These are phyloP conservation scores for Adansonia madagascariensis DNA, from an alignment of 441 rosid species.

Conservation along the genomic window DNA sequence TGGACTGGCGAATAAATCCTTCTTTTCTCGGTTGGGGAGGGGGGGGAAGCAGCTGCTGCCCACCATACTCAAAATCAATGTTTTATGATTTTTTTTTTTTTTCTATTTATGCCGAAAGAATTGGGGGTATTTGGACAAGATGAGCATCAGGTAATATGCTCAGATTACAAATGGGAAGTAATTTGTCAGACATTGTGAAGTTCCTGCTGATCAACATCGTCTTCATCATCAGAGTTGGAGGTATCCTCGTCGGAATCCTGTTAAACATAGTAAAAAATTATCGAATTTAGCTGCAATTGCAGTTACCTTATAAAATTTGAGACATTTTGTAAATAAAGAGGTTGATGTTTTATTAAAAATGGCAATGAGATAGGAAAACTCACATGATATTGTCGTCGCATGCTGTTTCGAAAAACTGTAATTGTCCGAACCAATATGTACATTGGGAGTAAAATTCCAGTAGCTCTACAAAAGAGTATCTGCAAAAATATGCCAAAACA, in stretches of 20 bases:
- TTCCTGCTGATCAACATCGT: conserved; percentile 33
- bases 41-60: not conserved
- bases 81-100: not conserved
- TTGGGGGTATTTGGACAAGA: conserved; percentile 16
- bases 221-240: conserved; percentile 45
- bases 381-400: conserved; percentile 50
- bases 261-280: not conserved
- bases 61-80: not conserved
- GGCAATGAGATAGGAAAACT: conserved; percentile 18
- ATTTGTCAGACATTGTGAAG: conserved; percentile 20
- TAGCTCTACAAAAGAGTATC: conserved; percentile 62
- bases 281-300: not conserved
- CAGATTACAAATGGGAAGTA: not conserved
- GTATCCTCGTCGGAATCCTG: conserved; percentile 46
- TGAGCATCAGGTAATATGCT: conserved; percentile 17
- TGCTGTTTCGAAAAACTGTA: conserved; percentile 54
- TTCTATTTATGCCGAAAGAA: not conserved
- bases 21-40: too few relatives aligned
- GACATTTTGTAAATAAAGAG: conserved; percentile 10
- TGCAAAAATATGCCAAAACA: conserved; percentile 31
- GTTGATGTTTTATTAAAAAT: not conserved
- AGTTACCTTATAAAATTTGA: too few relatives aligned
- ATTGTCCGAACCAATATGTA: conserved; percentile 58
- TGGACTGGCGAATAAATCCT: too few relatives aligned
- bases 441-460: conserved; percentile 83